These are phyloP conservation scores for Keqinozyma sinolaborantium DNA, from an alignment of 1,139 yeast genomes.

Conservation along the genomic window DNA sequence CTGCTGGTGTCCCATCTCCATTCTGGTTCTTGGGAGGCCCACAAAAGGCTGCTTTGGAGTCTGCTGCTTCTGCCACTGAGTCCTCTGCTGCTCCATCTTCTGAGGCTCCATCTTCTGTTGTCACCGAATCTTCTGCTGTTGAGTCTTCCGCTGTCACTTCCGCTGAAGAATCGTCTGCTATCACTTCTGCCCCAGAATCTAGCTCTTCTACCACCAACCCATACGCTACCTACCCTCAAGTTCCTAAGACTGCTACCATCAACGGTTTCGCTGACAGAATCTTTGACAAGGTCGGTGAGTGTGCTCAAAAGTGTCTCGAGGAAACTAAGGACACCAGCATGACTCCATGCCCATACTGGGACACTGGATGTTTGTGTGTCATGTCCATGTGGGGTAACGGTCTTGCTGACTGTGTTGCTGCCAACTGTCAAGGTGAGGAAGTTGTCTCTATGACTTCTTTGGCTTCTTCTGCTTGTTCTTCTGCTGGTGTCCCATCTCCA, in stretches of 20 bases:
- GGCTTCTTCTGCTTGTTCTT: slow-evolving; percentile 35
- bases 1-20: slow-evolving; percentile 21
- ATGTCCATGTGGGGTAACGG: slow-evolving; percentile 42
- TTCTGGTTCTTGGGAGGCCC: slow-evolving; percentile 23
- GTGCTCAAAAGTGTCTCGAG: slow-evolving; percentile 18
- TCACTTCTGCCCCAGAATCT: slow-evolving; percentile 1
- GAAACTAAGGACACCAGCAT: slow-evolving; percentile 15
- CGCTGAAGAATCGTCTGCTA: slow-evolving; percentile 1
- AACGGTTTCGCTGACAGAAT: slow-evolving; percentile 38
- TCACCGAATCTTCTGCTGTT: neutral
- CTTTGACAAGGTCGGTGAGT: slow-evolving; percentile 17
- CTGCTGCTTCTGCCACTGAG: slow-evolving; percentile 16
- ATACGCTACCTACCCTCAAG: slow-evolving; percentile 26
- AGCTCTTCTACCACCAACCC: slow-evolving; percentile 8
- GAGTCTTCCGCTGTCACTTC: neutral
- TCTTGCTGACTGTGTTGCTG: slow-evolving; percentile 39
- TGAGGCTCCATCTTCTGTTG: slow-evolving; percentile 16
- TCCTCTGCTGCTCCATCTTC: slow-evolving; percentile 22
- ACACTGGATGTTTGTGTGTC: slow-evolving; percentile 47
- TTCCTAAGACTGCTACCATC: slow-evolving; percentile 30
- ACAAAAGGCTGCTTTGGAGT: slow-evolving; percentile 24
- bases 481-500: slow-evolving; percentile 24
- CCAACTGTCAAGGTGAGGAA: slow-evolving; percentile 31
- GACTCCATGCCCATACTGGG: slow-evolving; percentile 48
- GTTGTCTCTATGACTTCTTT: slow-evolving; percentile 32